Percentiles rank a stretch among this genome's conserved stretches.
phyloP scores from a whole-genome alignment of 2,329 filamentous ascomycete genomes.

The Colletotrichum sublineola region DNA sequence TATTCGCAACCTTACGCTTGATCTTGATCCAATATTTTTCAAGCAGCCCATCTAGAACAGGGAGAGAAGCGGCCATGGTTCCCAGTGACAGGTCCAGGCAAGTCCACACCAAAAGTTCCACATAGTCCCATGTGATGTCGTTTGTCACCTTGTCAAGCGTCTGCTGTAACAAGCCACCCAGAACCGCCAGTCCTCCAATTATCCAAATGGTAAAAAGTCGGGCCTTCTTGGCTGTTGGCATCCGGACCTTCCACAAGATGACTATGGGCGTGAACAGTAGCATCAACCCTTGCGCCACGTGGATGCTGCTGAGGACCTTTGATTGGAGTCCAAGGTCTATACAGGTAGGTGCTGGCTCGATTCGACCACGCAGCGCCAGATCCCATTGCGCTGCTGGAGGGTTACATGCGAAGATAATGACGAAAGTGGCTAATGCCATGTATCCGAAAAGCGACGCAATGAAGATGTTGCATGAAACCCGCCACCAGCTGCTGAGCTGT shows the following conservation, averaged over 20 bases:
- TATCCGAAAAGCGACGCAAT: conserved; percentile 48
- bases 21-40: conserved; percentile 21
- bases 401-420: conserved; percentile 49
- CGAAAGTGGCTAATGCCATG: conserved; percentile 49
- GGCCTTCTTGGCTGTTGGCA: conserved; percentile 48
- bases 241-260: conserved; percentile 52
- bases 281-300: conserved; percentile 52
- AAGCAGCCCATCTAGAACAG: conserved; percentile 47
- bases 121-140: conserved; percentile 47
- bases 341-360: conserved; percentile 44
- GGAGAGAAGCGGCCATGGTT: conserved; percentile 51
- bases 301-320: conserved; percentile 48
- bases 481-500: conserved; percentile 48
- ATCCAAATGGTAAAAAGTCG: conserved; percentile 51
- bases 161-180: conserved; percentile 50
- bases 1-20: neutral
- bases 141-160: conserved; percentile 43
- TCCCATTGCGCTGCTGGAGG: conserved; percentile 48
- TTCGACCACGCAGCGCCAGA: conserved; percentile 45
- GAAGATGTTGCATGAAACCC: conserved; percentile 49
- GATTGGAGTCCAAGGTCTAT: conserved; percentile 42
- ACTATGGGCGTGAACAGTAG: conserved; percentile 51
- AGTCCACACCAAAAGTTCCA: conserved; percentile 48
- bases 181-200: conserved; percentile 49
- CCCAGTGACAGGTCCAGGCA: conserved; percentile 51